Evolutionary conservation across 805 yeast genomes (phyloP).

Genomic region (Kuraishia floccosa): DNA sequence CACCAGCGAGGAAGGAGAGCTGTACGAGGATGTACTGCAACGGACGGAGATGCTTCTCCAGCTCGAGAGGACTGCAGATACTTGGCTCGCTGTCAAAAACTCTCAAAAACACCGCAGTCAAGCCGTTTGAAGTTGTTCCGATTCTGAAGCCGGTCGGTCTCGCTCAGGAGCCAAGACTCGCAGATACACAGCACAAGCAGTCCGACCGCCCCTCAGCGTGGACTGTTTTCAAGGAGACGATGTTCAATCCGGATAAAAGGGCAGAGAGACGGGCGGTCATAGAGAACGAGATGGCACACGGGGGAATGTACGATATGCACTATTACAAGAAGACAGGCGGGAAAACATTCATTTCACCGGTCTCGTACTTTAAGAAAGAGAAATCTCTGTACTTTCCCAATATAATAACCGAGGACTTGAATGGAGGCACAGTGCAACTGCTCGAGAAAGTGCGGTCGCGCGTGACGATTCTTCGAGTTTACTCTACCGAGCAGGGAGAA

Average conservation of each 20-base stretch:
- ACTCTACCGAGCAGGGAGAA: constrained; percentile 61
- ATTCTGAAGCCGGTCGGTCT: constrained; percentile 7
- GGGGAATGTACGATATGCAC: constrained; percentile 58
- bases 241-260: constrained; percentile 35
- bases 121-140: constrained; percentile 5
- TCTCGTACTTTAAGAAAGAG: constrained; percentile 63
- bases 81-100: constrained; percentile 3
- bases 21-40: too few relatives aligned
- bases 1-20: too few relatives aligned
- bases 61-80: too few relatives aligned
- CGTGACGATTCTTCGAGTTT: constrained; percentile 54
- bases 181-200: too few relatives aligned
- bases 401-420: constrained; percentile 44
- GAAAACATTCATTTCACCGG: constrained; percentile 74
- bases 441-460: constrained; percentile 33
- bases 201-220: too few relatives aligned
- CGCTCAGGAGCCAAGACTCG: too few relatives aligned
- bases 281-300: constrained; percentile 52
- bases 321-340: constrained; percentile 69
- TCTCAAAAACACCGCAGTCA: constrained; percentile 6
- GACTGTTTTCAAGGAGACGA: too few relatives aligned
- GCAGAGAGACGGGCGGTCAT: constrained; percentile 36
- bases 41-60: too few relatives aligned
- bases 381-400: constrained; percentile 79
- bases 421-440: constrained; percentile 18